These are phyloP conservation scores for Pyrus pyrifolia DNA, from an alignment of 306 rosid genomes.

Conservation along the genomic window DNA sequence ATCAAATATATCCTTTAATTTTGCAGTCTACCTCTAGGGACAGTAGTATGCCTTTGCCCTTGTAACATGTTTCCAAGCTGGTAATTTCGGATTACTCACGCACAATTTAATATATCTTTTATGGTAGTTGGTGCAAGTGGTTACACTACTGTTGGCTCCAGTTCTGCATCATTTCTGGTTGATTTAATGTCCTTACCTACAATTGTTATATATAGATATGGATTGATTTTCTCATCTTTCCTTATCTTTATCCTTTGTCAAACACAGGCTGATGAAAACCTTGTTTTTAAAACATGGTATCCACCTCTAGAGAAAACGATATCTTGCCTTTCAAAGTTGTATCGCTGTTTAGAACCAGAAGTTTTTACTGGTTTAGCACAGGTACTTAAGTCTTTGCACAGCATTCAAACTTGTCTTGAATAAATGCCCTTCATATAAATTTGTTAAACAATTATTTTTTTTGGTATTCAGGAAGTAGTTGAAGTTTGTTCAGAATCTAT, in stretches of 20 bases:
- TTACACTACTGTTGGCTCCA: not conserved
- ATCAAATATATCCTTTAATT: not conserved
- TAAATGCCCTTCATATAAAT: constrained; percentile 5
- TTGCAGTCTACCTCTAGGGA: not conserved
- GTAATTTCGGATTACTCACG: not conserved
- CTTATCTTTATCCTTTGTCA: constrained; percentile 9
- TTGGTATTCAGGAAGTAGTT: constrained; percentile 74
- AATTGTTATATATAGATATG: not conserved
- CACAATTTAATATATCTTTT: not conserved
- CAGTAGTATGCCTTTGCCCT: not conserved
- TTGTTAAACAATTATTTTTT: constrained; percentile 3
- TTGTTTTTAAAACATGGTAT: constrained; percentile 76
- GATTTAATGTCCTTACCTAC: not conserved
- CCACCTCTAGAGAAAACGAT: constrained; percentile 92
- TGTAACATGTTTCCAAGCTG: not conserved
- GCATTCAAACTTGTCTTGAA: not conserved
- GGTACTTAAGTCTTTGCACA: constrained; percentile 40
- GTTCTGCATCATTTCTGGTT: not conserved
- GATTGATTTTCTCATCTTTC: constrained; percentile 5
- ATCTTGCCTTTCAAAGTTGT: constrained; percentile 88
- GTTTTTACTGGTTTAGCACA: constrained; percentile 98
- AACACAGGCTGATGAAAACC: constrained; percentile 68
- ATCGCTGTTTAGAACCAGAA: constrained; percentile 81
- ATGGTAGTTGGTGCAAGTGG: not conserved
- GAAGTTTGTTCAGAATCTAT: constrained; percentile 88